phyloP scores from a whole-genome alignment of 305 asterid species.

The Stenogyne calaminthoides region DNA sequence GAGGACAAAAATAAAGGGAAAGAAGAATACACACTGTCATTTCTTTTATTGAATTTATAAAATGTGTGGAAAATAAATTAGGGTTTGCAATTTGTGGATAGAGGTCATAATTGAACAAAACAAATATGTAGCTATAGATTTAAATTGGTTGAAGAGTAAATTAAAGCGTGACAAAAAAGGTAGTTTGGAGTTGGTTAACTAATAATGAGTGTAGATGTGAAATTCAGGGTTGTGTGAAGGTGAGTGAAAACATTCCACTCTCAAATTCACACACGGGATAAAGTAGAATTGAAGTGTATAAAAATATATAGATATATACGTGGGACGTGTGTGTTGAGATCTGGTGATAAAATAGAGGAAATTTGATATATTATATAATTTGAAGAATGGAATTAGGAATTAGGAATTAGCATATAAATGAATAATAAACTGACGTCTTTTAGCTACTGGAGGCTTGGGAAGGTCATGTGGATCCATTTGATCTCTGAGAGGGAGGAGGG shows the following conservation, averaged over 20 bases:
- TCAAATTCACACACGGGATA: not conserved
- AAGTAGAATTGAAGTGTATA: no score
- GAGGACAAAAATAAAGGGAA: not conserved
- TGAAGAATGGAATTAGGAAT: not conserved
- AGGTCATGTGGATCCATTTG: constrained; percentile 87
- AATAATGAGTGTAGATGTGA: constrained; percentile 25
- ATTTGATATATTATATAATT: no score
- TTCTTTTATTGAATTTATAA: no score
- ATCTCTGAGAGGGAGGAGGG: constrained; percentile 58
- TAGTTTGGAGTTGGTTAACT: constrained; percentile 24
- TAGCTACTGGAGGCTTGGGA: constrained; percentile 82
- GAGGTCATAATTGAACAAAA: not conserved
- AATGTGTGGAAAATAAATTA: not conserved
- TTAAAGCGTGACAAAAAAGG: no score
- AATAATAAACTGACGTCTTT: constrained; percentile 47
- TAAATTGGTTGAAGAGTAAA: no score
- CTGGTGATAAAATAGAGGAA: not conserved
- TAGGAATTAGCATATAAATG: no score
- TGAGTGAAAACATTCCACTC: not conserved
- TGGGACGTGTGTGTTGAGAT: not conserved
- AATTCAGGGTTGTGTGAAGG: constrained; percentile 24
- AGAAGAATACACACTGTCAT: not conserved
- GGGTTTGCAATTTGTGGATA: constrained; percentile 28
- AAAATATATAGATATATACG: no score
- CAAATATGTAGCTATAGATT: no score